Conservation (phyloP, 1,284 basidiomycete genomes). For the Rhodotorula sp. region DNA sequence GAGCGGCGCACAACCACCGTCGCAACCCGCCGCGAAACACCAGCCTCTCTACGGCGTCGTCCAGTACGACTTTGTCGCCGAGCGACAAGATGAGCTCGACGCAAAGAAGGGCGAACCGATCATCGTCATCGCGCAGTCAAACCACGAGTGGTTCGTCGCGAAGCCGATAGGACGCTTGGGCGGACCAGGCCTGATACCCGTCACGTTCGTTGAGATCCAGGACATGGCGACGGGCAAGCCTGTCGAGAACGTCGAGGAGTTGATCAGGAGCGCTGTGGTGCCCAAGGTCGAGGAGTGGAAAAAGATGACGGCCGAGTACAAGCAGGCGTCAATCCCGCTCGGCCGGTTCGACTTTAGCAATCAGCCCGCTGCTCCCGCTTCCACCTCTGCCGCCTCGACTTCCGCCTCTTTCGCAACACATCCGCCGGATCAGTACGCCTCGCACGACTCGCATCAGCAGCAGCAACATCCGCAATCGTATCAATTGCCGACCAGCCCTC, state of each 20-base stretch:
- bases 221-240: conserved; percentile 81
- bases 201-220: conserved; percentile 91
- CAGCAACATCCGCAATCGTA: background rate
- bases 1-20: conserved; percentile 28
- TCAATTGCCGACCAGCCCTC: background rate
- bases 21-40: conserved; percentile 42
- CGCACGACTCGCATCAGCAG: background rate
- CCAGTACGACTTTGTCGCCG: conserved; percentile 90
- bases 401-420: conserved; percentile 5
- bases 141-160: conserved; percentile 62
- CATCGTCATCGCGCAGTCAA: conserved; percentile 74
- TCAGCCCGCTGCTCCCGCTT: conserved; percentile 8
- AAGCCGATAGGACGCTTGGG: conserved; percentile 94
- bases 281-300: conserved; percentile 99
- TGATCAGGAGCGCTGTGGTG: conserved; percentile 74
- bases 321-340: conserved; percentile 90
- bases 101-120: conserved; percentile 91
- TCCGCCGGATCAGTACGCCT: background rate
- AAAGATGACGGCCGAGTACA: conserved; percentile 88
- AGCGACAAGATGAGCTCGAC: conserved; percentile 92
- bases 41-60: conserved; percentile 76
- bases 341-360: conserved; percentile 73
- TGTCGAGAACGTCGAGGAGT: conserved; percentile 65
- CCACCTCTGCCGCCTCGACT: conserved; percentile 4
- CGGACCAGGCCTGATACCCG: conserved; percentile 93